Evolutionary conservation across 805 yeast species (phyloP).

Genomic region (Grigorovia yakushimaensis): DNA sequence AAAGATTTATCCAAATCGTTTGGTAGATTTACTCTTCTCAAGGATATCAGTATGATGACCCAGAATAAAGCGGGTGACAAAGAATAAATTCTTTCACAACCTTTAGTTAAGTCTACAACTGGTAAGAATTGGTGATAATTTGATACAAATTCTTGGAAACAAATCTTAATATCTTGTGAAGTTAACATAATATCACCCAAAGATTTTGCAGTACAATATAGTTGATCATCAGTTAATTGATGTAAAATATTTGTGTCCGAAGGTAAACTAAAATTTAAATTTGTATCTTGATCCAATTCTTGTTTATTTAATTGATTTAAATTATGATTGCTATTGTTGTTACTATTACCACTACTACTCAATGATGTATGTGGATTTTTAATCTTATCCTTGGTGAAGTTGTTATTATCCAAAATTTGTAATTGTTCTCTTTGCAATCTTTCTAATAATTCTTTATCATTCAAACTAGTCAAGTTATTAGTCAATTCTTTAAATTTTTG

Average conservation of each 20-base stretch:
- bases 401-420: conserved; percentile 19
- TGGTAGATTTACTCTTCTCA: conserved; percentile 42
- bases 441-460: conserved; percentile 23
- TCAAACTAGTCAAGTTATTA: conserved; percentile 35
- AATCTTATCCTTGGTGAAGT: conserved; percentile 25
- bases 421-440: conserved; percentile 21
- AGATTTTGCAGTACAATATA: conserved; percentile 55
- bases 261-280: neutral
- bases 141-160: conserved; percentile 61
- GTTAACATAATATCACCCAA: conserved; percentile 59
- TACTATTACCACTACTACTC: neutral
- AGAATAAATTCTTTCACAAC: conserved; percentile 71
- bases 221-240: conserved; percentile 28
- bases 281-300: neutral
- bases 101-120: conserved; percentile 69
- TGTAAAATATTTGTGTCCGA: neutral
- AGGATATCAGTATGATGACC: conserved; percentile 81
- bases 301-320: neutral
- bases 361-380: conserved; percentile 4
- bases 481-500: conserved; percentile 64
- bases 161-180: conserved; percentile 46
- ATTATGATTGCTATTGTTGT: neutral
- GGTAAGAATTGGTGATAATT: conserved; percentile 82
- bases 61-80: conserved; percentile 86
- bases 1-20: neutral